Evolutionary conservation across 208 protist species (phyloP).

Genomic region (Acanthamoeba sp.): DNA sequence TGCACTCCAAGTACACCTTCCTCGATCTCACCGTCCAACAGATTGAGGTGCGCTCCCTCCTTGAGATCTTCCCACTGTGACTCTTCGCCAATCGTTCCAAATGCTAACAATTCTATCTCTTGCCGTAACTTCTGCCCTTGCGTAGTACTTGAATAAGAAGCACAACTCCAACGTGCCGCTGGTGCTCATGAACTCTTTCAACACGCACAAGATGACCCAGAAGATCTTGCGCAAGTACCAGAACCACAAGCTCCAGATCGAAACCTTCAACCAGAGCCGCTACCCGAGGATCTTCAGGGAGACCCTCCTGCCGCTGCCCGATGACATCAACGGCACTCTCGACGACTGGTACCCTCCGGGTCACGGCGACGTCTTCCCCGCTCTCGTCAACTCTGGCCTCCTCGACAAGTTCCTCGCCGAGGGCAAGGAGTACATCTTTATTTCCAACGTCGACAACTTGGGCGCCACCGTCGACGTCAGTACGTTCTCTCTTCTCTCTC

Average conservation of each 20-base stretch:
- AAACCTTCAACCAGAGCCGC: constrained; percentile 91
- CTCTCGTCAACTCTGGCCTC: constrained; percentile 94
- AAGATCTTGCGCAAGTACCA: constrained; percentile 90
- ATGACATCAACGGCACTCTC: constrained; percentile 59
- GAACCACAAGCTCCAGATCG: constrained; percentile 84
- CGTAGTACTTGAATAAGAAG: constrained; percentile 91
- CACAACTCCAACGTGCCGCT: constrained; percentile 94
- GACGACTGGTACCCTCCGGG: constrained; percentile 94
- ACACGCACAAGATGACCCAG: constrained; percentile 95
- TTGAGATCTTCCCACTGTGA: too few relatives aligned
- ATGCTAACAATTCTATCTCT: neutral
- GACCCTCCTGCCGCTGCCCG: constrained; percentile 88
- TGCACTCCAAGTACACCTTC: constrained; percentile 96
- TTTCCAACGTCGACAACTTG: constrained; percentile 99
- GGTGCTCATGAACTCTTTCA: constrained; percentile 99
- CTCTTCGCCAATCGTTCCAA: neutral
- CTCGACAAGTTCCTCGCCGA: constrained; percentile 88
- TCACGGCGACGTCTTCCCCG: constrained; percentile 98
- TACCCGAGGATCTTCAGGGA: constrained; percentile 91
- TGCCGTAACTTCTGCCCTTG: neutral
- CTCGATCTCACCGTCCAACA: constrained; percentile 98
- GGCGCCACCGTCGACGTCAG: constrained; percentile 94
- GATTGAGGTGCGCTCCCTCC: constrained; percentile 87
- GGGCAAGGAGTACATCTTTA: constrained; percentile 98
- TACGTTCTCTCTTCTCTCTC: constrained; percentile 72